Evolutionary conservation across 2,329 filamentous ascomycete genomes (phyloP).

Genomic region (Aureobasidium sp.): DNA sequence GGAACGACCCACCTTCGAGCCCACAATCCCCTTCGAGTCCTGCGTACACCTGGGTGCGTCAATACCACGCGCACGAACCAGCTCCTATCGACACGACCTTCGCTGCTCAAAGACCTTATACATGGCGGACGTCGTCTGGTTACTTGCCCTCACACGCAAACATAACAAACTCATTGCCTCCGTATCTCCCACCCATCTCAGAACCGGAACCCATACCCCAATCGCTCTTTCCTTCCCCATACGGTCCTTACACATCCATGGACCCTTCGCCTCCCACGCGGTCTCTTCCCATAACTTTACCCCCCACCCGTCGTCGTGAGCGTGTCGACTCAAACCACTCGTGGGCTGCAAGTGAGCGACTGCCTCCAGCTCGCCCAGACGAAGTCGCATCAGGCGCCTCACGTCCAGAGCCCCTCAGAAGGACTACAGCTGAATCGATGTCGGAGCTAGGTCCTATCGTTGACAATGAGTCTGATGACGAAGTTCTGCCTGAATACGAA

Average conservation of each 20-base stretch:
- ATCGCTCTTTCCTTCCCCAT: neutral
- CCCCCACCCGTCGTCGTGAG: neutral
- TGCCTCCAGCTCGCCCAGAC: neutral
- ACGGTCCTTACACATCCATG: neutral
- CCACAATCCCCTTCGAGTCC: neutral
- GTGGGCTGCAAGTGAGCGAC: neutral
- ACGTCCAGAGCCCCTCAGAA: neutral
- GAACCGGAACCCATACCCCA: neutral
- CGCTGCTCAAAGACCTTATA: neutral
- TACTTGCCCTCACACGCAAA: neutral
- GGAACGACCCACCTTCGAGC: neutral
- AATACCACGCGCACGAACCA: neutral
- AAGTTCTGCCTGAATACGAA: constrained; percentile 2
- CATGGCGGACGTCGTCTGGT: neutral
- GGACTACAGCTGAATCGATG: neutral
- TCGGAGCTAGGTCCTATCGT: neutral
- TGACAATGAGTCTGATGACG: neutral
- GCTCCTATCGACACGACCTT: neutral
- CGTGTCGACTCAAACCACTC: neutral
- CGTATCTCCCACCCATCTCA: neutral
- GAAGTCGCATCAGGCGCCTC: neutral
- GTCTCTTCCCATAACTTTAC: neutral
- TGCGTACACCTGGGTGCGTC: neutral
- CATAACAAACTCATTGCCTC: neutral
- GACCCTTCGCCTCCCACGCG: neutral